Base-by-base conservation (phyloP, 1,284 basidiomycete genomes). In the Ustilago hordei region DNA sequence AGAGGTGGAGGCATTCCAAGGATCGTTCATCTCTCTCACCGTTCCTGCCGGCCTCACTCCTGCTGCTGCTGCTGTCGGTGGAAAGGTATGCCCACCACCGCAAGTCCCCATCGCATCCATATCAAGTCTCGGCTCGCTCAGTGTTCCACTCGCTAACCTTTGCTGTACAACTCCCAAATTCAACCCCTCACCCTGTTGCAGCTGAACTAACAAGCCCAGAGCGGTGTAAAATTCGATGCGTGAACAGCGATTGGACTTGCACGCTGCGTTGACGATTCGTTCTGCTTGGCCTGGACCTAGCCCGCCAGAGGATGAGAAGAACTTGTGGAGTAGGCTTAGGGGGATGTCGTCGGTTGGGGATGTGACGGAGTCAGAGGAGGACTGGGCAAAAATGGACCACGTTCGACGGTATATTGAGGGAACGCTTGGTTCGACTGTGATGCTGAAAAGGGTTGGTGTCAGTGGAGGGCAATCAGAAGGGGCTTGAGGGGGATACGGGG, bases 1-100 rank as follows among this genome's bases (percentile, higher is more conserved):
- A 38, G 39, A 48, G 52, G 57, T 62, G 59, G 39, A 60, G 23
- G 61, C 28, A 38, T 71, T 69, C 75, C 75, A 78, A 2, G 75
- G 75, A 61, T 78, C 71, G 28, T 67, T 70, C 75, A 78, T 78
- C 41, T 78, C 75, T 32, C 75, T 67, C 58, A 65, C 60, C 8
- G 65, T 67, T 9, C 63, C 71, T 2, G 67, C 32, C 17, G 71
- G 71, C 28, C 58, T 54, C 39, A 11, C 64, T 57, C 1, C 60
- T 31, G 15, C 60, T 59, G 19, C 39, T 15, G 39, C 43, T 45
- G 43, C 43, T 45, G 67, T 55, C 0, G 75, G 75, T n/a, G 71
- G 75, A 19, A 78, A 78, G 9, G 70, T 78, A 53, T 78, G 43
- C 43, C n/a, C 43, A 8, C 43, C 43, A 15, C n/a, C 43, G 7